Evolutionary conservation across 805 yeast genomes (phyloP), one percentile per base, ranked within the genome.

Genomic region (Saccharomycopsis javanensis): DNA sequence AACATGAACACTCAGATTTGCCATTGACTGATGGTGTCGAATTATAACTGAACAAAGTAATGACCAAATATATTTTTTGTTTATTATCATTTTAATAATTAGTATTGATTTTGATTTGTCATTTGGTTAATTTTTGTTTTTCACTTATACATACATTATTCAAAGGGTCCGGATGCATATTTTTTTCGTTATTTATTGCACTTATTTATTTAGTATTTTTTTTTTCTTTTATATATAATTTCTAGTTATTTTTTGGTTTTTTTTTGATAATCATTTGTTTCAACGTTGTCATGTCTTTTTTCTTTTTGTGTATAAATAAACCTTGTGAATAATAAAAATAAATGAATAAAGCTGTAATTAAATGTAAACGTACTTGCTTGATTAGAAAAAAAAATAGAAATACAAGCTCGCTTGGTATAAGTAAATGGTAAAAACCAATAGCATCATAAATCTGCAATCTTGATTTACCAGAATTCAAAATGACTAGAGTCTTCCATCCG

Each of bases 1-100:
- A 60, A 27, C 59, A 55, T n/a, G 62, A 60, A 33, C 62, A 60
- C 27, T 42, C 59, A 48, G 62, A 60, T 50, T 60, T 60, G 31
- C 62, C 62, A 18, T 50, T 57, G 18, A 51, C 51, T 15, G 62
- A 60, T 30, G 60, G 60, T 6, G 15, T 60, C 37, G 62, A 60
- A 16, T 42, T 60, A 28, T 60, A 38, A 51, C 13, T 15, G 46
- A 20, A 20, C n/a, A 20, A 38, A n/a, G n/a, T n/a, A n/a, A n/a
- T n/a, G n/a, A n/a, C n/a, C 3, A 16, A 38, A 5, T 16, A 38
- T 38, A 16, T 3, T 4, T n/a, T 16, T 8, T 38, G 13, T 16
- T 38, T 10, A 16, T 20, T n/a, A 38, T 16, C 20, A 37, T 38
- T 10, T 3, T 3, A 38, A 15, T 48, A n/a, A n/a, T n/a, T n/a